Percentiles rank a stretch among this genome's conserved stretches.
Evolutionary conservation across 106 monocot genomes (phyloP).

Genomic region (Dendrobium nobile): DNA sequence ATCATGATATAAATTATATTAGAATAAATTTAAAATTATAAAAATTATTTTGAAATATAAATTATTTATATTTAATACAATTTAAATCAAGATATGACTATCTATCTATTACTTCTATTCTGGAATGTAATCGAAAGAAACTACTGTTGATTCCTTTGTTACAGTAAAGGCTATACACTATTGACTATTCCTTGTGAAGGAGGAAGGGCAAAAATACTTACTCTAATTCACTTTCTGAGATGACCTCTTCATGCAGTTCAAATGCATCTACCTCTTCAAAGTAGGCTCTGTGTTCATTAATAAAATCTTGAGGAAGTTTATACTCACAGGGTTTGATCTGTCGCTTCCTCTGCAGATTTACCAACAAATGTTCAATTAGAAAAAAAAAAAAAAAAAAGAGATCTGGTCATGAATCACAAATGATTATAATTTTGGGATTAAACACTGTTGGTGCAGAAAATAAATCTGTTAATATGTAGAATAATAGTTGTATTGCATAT

Average conservation of each 20-base stretch:
- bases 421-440: background rate
- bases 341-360: background rate
- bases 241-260: conserved; percentile 40
- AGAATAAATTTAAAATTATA: no score
- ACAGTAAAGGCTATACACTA: no score
- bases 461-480: no score
- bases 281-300: conserved; percentile 44
- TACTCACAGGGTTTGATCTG: background rate
- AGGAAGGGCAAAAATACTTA: conserved; percentile 8
- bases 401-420: background rate
- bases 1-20: no score
- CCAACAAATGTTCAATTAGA: background rate
- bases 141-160: no score
- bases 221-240: conserved; percentile 43
- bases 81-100: no score
- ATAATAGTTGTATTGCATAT: no score
- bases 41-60: no score
- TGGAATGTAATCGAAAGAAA: no score
- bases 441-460: no score
- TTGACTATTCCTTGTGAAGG: background rate
- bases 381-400: background rate
- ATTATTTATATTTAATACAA: no score
- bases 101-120: no score
- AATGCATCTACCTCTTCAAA: conserved; percentile 48
- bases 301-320: conserved; percentile 23